phyloP scores from a whole-genome alignment of 1,284 basidiomycete genomes.

The Xerocomus minutiporus region DNA sequence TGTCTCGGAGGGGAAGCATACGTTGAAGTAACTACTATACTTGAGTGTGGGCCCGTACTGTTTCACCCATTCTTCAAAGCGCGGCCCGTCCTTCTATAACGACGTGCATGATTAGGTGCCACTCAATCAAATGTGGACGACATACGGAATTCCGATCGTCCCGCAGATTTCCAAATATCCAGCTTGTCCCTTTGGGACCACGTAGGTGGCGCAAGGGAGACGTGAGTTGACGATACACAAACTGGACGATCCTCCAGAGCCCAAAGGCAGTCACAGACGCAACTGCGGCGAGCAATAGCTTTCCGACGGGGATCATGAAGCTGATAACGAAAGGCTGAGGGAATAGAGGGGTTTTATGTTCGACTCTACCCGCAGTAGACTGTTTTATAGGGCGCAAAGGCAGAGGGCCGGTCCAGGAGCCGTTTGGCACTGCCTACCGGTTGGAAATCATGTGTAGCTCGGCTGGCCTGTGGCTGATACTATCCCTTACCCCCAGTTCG shows the following conservation, averaged over 20 bases:
- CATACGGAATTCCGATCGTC: conserved; percentile 4
- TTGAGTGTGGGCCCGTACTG: conserved; percentile 51
- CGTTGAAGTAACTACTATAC: conserved; percentile 45
- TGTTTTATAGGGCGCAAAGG: too few species aligned
- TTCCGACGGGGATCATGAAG: neutral
- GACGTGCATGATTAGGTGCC: neutral
- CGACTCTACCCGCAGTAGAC: too few species aligned
- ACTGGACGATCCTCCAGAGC: neutral
- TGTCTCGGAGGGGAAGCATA: conserved; percentile 24
- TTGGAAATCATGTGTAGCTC: too few species aligned
- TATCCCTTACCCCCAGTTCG: neutral
- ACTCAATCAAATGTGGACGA: too few species aligned
- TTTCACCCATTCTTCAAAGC: conserved; percentile 50
- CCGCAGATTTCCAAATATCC: conserved; percentile 50
- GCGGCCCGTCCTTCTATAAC: conserved; percentile 20
- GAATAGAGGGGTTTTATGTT: neutral
- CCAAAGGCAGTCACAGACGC: neutral
- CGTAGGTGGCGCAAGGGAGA: conserved; percentile 46
- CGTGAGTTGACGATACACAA: neutral
- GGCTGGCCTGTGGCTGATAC: too few species aligned
- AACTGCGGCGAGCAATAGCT: neutral
- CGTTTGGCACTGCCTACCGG: too few species aligned
- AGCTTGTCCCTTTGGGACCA: conserved; percentile 47
- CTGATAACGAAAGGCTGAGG: neutral
- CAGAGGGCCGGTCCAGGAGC: too few species aligned